Base-by-base conservation (phyloP, 2,329 filamentous ascomycete genomes). In the Daldinia sp. region DNA sequence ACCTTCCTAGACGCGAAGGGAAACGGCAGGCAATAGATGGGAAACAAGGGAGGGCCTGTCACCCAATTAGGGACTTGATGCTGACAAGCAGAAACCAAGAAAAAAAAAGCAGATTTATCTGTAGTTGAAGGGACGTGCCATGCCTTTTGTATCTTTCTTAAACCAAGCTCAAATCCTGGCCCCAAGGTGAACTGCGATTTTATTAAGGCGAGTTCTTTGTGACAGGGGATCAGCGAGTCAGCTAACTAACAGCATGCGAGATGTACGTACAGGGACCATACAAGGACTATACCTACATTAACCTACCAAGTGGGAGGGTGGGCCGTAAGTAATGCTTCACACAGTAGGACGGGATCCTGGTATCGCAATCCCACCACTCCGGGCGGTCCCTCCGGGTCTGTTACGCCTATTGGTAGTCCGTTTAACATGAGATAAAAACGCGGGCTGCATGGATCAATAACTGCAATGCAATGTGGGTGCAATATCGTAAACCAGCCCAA, bases 31-130 rank as follows among this genome's bases (percentile, higher is more conserved):
- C 55, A 66, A 63, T 71, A 66, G 50, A 66, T 59, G 15, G 10
- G 28, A 66, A 66, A 63, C 63, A 71, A 68, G 68, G 65, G 62
- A 66, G 60, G 51, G 65, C 46, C 53, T 63, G 53, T 56, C 51
- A 66, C 62, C 68, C 65, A 56, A 56, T 9, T 30, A 63, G 54
- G 63, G 37, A 35, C 33, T 66, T 42, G 51, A 58, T 63, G 63
- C 37, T 46, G 33, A 62, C 62, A 51, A 50, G 59, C 23, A 59
- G 63, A 65, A 42, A 58, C 48, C 50, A 50, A 42, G 51, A 50
- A 30, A 30, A 50, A 42, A 55, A 50, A 30, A 30, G 58, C 15
- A 56, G 58, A 53, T 26, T 51, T 41, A 46, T 48, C 15, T 53
- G 35, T 68, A 59, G 60, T 63, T 26, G 60, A 66, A 44, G 68